phyloP scores from a whole-genome alignment of 768 basidiomycete species.

The Macrolepiota fuliginosa region DNA sequence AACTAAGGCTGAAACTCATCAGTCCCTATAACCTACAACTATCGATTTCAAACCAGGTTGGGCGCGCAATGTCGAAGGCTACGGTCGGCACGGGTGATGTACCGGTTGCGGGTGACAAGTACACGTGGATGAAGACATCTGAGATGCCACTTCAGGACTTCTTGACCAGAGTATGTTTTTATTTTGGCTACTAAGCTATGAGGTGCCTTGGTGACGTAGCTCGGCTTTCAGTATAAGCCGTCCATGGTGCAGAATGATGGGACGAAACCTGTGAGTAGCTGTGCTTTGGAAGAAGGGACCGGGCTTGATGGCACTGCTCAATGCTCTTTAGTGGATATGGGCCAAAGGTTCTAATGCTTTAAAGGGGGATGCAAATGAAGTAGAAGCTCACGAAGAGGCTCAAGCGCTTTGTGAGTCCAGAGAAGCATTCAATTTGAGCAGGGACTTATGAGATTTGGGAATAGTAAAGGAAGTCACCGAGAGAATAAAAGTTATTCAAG shows the following conservation, averaged over 20 bases:
- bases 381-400: constrained; percentile 46
- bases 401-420: constrained; percentile 35
- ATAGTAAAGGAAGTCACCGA: constrained; percentile 58
- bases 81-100: not conserved
- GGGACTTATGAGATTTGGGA: not conserved
- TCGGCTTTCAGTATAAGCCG: constrained; percentile 54
- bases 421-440: not conserved
- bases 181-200: constrained; percentile 4
- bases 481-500: constrained; percentile 62
- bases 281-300: not conserved
- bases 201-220: not conserved
- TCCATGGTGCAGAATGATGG: constrained; percentile 81
- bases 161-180: constrained; percentile 44
- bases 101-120: constrained; percentile 30
- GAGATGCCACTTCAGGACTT: constrained; percentile 48
- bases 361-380: constrained; percentile 19
- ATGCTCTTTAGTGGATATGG: constrained; percentile 65
- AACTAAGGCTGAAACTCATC: not conserved
- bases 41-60: not conserved
- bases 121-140: constrained; percentile 48
- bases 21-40: not conserved
- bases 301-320: not conserved
- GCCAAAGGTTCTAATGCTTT: constrained; percentile 30
- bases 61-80: constrained; percentile 1
- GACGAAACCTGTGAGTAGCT: constrained; percentile 60